Conservation (phyloP, 306 rosid genomes). For the Quercus variabilis region DNA sequence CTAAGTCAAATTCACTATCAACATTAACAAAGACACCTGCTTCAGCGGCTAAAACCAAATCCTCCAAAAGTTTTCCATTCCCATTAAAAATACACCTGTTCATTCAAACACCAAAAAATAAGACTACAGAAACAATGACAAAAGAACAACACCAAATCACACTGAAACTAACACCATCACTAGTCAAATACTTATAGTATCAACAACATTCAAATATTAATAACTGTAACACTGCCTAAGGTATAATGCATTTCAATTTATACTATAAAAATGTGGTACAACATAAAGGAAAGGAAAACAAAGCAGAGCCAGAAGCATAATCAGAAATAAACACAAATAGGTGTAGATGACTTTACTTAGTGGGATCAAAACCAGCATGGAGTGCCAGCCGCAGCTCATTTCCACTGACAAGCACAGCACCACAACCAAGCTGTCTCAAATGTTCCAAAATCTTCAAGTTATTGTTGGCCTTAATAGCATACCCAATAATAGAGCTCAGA, state of each 20-base stretch:
- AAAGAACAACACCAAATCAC: background rate
- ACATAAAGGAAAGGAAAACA: background rate
- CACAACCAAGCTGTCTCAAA: conserved; percentile 78
- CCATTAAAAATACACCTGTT: conserved; percentile 90
- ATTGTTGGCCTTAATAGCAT: conserved; percentile 92
- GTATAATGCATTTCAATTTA: background rate
- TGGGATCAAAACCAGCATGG: conserved; percentile 83
- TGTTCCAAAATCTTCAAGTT: conserved; percentile 88
- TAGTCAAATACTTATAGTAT: background rate
- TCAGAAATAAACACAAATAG: background rate
- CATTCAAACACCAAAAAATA: conserved; percentile 9
- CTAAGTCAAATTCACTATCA: conserved; percentile 93
- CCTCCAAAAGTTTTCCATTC: conserved; percentile 85
- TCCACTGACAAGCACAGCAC: conserved; percentile 97
- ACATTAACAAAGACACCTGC: conserved; percentile 82
- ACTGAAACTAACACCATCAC: background rate
- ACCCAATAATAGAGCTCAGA: conserved; percentile 66
- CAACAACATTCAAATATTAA: background rate
- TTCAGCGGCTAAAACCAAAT: conserved; percentile 82
- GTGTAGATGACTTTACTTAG: conserved; percentile 38
- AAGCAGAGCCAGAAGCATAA: background rate
- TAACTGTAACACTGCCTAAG: background rate
- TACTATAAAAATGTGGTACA: background rate
- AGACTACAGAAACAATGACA: background rate
- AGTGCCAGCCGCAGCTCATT: conserved; percentile 85